A percentile compares a stretch with the other conserved stretches of the same genome.
Conservation (phyloP, 23 red algal genomes). For the Gracilaria vermiculophylla region DNA sequence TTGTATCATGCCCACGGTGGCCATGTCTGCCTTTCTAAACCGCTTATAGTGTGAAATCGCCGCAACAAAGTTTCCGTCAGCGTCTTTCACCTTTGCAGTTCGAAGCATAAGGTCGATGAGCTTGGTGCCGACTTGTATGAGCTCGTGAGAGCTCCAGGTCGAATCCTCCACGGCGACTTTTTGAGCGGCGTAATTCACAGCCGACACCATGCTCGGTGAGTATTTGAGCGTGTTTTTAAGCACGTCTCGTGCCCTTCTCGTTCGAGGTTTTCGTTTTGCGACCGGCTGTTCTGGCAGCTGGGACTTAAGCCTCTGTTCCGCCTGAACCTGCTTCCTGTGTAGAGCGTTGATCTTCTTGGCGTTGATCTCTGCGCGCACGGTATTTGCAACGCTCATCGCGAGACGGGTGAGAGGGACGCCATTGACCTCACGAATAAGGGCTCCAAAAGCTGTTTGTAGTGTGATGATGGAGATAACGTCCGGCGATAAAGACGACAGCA, state of each 20-base stretch:
- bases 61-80: constrained; percentile 41
- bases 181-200: constrained; percentile 74
- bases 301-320: background rate
- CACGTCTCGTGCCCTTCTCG: constrained; percentile 5
- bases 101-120: constrained; percentile 59
- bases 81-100: constrained; percentile 26
- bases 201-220: constrained; percentile 18
- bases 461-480: constrained; percentile 68
- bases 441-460: constrained; percentile 64
- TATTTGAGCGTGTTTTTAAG: constrained; percentile 13
- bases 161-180: constrained; percentile 38
- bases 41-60: constrained; percentile 66
- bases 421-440: constrained; percentile 32
- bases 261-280: background rate
- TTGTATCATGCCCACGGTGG: constrained; percentile 45
- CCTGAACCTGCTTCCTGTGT: constrained; percentile 16
- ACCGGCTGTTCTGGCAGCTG: background rate
- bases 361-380: constrained; percentile 78
- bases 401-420: constrained; percentile 60
- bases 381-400: constrained; percentile 48
- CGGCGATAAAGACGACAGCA: constrained; percentile 19
- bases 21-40: background rate
- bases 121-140: constrained; percentile 50
- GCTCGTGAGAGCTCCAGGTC: constrained; percentile 6
- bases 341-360: constrained; percentile 43